Evolutionary conservation across 2,329 filamentous ascomycete species (phyloP).

Genomic region (Trichoderma koningiopsis): DNA sequence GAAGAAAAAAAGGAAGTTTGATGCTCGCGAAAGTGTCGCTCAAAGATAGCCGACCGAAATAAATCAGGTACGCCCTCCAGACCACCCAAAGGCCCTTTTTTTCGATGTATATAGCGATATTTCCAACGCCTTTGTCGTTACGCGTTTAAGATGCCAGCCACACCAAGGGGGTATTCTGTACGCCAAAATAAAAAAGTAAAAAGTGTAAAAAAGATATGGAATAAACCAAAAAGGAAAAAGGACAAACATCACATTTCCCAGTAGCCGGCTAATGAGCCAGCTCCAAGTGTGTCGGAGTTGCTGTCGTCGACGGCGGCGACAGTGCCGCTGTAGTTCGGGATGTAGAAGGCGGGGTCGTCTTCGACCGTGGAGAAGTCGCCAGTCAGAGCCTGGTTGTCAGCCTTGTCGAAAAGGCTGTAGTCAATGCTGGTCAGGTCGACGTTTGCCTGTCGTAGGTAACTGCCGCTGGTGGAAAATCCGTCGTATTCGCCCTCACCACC

Average conservation of each 20-base stretch:
- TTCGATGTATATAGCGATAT: slow-evolving; percentile 22
- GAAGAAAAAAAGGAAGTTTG: slow-evolving; percentile 21
- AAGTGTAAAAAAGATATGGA: not conserved
- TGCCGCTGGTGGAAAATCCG: slow-evolving; percentile 50
- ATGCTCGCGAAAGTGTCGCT: slow-evolving; percentile 24
- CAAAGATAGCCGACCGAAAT: slow-evolving; percentile 20
- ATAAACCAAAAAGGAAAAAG: not conserved
- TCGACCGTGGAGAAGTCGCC: slow-evolving; percentile 54
- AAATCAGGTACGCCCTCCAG: slow-evolving; percentile 13
- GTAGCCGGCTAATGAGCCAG: slow-evolving; percentile 37
- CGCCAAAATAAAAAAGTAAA: slow-evolving; percentile 27
- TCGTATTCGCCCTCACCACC: slow-evolving; percentile 53
- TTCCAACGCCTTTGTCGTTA: slow-evolving; percentile 26
- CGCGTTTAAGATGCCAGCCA: slow-evolving; percentile 23
- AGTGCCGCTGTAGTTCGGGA: slow-evolving; percentile 49
- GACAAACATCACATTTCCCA: slow-evolving; percentile 41
- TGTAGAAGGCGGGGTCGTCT: slow-evolving; percentile 54
- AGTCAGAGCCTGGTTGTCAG: slow-evolving; percentile 44
- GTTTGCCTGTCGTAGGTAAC: slow-evolving; percentile 48
- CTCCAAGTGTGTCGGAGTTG: slow-evolving; percentile 39
- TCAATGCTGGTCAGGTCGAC: slow-evolving; percentile 54
- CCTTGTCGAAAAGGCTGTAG: slow-evolving; percentile 59
- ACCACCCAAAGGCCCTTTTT: slow-evolving; percentile 20
- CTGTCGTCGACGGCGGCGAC: slow-evolving; percentile 43
- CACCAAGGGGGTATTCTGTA: slow-evolving; percentile 38